These are phyloP conservation scores for Pythium scleroteichum DNA, from an alignment of 352 stramenopile genomes.

Conservation along the genomic window DNA sequence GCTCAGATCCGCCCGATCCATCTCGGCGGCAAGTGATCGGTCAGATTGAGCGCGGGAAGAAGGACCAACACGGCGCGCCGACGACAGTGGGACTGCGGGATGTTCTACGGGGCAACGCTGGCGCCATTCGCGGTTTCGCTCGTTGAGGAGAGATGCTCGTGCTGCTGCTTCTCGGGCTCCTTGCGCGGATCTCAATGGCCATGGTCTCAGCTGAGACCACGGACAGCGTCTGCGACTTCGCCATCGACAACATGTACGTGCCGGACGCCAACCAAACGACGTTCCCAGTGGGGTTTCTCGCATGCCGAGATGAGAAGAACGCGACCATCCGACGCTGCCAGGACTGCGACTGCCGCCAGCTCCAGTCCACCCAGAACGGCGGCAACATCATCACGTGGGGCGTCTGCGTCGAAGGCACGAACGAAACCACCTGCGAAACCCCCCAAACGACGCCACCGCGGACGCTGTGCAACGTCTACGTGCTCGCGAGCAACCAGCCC, in stretches of 20 bases:
- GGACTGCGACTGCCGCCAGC: background rate
- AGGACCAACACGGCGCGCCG: no score
- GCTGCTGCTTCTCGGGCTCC: no score
- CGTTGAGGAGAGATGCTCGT: no score
- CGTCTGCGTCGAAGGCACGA: slow-evolving; percentile 6
- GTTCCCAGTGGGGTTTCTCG: background rate
- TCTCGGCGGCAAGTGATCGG: no score
- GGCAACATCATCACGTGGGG: slow-evolving; percentile 2
- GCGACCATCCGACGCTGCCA: slow-evolving; percentile 1
- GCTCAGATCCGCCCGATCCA: no score
- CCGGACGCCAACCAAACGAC: background rate
- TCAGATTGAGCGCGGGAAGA: no score
- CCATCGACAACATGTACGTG: slow-evolving; percentile 4
- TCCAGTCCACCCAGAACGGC: background rate
- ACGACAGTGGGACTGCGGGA: no score
- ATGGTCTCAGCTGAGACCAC: no score
- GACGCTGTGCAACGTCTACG: background rate
- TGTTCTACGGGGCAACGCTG: no score
- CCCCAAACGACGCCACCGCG: background rate
- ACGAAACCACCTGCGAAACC: background rate
- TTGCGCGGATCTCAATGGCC: no score
- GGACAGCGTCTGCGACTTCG: background rate
- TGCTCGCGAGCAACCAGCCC: no score
- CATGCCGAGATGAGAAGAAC: background rate
- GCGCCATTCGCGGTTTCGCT: no score